Evolutionary conservation across 2,329 filamentous ascomycete species (phyloP), one percentile per base, ranked within the genome.

Genomic region (Berkeleyomyces rouxiae): DNA sequence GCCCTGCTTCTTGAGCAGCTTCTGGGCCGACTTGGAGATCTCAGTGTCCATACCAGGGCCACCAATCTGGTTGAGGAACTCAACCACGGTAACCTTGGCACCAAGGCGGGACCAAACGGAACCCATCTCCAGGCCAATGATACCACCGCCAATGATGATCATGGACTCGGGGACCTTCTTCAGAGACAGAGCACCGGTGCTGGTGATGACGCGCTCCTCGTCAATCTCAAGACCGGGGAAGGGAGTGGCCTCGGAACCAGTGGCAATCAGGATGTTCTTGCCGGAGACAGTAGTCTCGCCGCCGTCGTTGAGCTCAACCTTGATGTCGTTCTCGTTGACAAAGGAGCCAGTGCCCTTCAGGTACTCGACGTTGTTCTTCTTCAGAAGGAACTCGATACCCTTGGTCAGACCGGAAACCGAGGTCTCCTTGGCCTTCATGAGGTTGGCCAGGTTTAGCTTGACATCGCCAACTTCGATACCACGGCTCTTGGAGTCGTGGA

Each of bases 341-440:
- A 97, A 95, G 57, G 88, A 81, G 68, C 87, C 92, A 60, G 89
- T 84, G 69, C 93, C 93, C 80, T 96, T 96, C 78, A 97, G 82
- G 76, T 97, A 99, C 74, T 97, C 90, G 68, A 96, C 93, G 67
- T 90, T 89, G 78, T 99, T 99, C 83, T 99, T 97, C 85, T 97
- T 97, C 78, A 99, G 87, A 67, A 99, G 80, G 74, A 92, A 99
- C 76, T 99, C 93, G 68, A 99, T 88, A 74, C 93, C 93, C 81
- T 97, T 97, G 68, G 93, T 99, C 68, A 99, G 78, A 59, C 90
- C 84, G 47, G 78, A 76, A 66, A 99, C 93, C 61, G 93, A 95
- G 43, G 84, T 87, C 61, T 99, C 92, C 79, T 99, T 99, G 65
- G 93, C 91, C 79, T 96, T 95, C 91, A 99, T 96, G 84, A 99